Conservation (phyloP, 768 basidiomycete genomes). For the Goffeauzyma gilvescens region DNA sequence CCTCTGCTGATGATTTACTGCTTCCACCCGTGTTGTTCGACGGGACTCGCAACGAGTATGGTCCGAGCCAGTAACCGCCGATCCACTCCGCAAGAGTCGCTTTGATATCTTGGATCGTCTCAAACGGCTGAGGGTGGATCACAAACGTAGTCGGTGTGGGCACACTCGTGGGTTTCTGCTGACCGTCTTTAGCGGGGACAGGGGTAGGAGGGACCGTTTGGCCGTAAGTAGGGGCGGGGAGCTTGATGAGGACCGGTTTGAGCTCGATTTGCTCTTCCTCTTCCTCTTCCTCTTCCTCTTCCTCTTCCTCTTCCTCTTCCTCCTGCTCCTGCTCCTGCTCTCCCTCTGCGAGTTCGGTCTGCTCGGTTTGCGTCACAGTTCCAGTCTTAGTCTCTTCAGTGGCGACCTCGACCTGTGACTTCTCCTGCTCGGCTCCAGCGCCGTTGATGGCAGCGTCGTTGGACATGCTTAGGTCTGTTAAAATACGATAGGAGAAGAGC, state of each 20-base stretch:
- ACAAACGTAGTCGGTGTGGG: constrained; percentile 13
- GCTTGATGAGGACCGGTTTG: constrained; percentile 22
- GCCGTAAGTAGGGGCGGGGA: constrained; percentile 20
- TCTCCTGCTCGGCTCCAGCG: no score
- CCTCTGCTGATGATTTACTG: constrained; percentile 7
- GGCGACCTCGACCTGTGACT: neutral
- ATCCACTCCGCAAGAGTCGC: constrained; percentile 32
- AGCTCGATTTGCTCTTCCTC: constrained; percentile 4
- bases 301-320: neutral
- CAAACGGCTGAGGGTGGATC: constrained; percentile 25
- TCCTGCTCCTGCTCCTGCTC: neutral
- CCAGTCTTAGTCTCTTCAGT: neutral
- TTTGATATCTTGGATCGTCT: constrained; percentile 33
- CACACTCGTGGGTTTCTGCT: neutral
- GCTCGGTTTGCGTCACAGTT: neutral
- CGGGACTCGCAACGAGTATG: constrained; percentile 31
- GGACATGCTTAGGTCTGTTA: no score
- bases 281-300: neutral
- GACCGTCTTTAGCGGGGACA: constrained; percentile 1
- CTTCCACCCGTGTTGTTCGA: constrained; percentile 1
- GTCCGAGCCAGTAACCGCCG: constrained; percentile 36
- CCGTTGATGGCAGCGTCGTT: no score
- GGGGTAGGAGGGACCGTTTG: constrained; percentile 20
- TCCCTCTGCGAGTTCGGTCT: neutral
- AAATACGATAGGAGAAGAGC: no score